A percentile compares a stretch with the other conserved stretches of the same genome.
These are phyloP conservation scores for Tuber umbilicatum DNA, from an alignment of 495 filamentous ascomycete genomes.

Conservation along the genomic window DNA sequence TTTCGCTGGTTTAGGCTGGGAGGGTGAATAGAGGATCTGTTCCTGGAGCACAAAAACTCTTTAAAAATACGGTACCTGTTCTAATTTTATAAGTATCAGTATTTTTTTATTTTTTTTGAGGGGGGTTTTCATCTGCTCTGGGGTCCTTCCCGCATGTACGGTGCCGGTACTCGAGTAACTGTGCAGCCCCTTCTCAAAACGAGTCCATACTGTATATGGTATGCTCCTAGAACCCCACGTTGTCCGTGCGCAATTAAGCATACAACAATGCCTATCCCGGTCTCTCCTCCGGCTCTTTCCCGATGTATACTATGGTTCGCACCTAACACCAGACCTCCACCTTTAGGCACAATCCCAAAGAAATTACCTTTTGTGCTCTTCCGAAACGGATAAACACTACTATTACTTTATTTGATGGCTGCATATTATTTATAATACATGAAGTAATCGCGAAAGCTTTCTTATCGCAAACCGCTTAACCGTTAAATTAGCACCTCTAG, in stretches of 20 bases:
- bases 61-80: not conserved
- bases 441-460: no score
- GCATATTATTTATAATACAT: not conserved
- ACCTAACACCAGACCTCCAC: not conserved
- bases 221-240: no score
- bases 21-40: not conserved
- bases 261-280: no score
- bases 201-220: no score
- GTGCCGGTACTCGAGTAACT: no score
- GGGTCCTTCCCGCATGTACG: no score
- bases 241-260: no score
- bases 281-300: not conserved
- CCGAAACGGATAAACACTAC: not conserved
- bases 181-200: no score
- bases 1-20: not conserved
- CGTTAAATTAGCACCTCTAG: not conserved
- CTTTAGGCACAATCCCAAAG: not conserved
- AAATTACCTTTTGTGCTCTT: not conserved
- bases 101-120: not conserved
- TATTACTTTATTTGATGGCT: not conserved
- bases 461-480: not conserved
- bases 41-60: not conserved
- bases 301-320: not conserved
- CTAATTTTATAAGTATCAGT: not conserved
- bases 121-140: no score